Conservation (phyloP, 192 early-diverging fungal species). For the Coemansia sp. region DNA sequence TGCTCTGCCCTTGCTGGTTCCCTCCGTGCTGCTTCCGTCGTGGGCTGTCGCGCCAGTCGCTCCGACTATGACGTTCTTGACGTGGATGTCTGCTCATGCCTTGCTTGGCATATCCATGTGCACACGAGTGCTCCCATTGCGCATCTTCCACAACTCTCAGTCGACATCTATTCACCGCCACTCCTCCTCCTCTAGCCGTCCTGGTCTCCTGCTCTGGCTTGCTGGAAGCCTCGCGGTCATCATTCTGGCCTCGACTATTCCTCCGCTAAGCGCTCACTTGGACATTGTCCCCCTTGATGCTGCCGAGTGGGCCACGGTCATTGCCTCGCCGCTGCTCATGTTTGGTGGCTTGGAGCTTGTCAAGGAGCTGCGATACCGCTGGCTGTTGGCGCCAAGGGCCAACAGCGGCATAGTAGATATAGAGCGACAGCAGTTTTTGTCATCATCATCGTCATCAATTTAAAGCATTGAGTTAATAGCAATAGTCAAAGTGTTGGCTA, state of each 20-base stretch:
- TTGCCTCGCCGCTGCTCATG: slow-evolving; percentile 25
- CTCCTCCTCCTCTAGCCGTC: not conserved
- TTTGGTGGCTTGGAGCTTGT: slow-evolving; percentile 26
- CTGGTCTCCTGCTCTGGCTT: slow-evolving; percentile 22
- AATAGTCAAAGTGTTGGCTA: too few species aligned
- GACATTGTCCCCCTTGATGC: slow-evolving; percentile 33
- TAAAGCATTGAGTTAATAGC: too few species aligned
- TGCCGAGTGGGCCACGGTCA: slow-evolving; percentile 39
- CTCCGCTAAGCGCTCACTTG: slow-evolving; percentile 29
- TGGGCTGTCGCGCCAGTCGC: slow-evolving; percentile 45
- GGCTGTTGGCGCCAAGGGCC: not conserved
- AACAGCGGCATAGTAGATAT: not conserved
- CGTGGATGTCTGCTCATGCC: slow-evolving; percentile 39
- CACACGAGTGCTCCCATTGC: slow-evolving; percentile 33
- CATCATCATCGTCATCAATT: too few species aligned
- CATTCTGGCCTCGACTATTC: slow-evolving; percentile 9
- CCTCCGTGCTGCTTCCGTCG: slow-evolving; percentile 33
- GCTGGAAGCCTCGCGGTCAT: slow-evolving; percentile 16
- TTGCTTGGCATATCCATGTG: slow-evolving; percentile 42
- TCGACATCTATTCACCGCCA: too few species aligned
- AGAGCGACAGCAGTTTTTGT: slow-evolving; percentile 2
- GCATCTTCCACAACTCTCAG: slow-evolving; percentile 11
- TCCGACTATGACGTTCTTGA: slow-evolving; percentile 43
- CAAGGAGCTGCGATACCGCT: slow-evolving; percentile 27
- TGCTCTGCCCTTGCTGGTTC: slow-evolving; percentile 25